phyloP scores from a whole-genome alignment of 345 rosid species.

The Euphorbia tirucalli region DNA sequence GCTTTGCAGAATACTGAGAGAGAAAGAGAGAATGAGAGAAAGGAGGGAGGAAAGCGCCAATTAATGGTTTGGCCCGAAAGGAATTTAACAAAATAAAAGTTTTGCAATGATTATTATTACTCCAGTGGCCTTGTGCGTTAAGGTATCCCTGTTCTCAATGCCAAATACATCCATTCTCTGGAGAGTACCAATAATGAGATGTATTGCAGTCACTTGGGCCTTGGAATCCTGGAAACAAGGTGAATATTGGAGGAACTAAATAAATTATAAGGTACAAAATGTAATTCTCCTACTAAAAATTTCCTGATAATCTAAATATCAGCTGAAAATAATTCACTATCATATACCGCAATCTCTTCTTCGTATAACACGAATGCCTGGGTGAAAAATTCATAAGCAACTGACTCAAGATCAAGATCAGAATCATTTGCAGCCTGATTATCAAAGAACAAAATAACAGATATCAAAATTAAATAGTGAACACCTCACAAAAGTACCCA shows the following conservation, averaged over 20 bases:
- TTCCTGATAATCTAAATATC: not conserved
- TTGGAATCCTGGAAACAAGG: constrained; percentile 65
- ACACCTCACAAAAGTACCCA: not conserved
- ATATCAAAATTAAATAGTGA: constrained; percentile 2
- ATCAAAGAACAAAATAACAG: not conserved
- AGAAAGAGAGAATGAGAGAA: too few species aligned
- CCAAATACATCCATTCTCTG: constrained; percentile 98
- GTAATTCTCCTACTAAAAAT: not conserved
- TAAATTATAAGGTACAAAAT: not conserved
- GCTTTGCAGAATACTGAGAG: constrained; percentile 91
- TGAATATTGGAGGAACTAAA: not conserved
- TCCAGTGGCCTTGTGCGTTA: constrained; percentile 96
- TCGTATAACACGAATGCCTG: constrained; percentile 88
- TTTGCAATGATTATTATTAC: constrained; percentile 35
- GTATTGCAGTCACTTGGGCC: constrained; percentile 91
- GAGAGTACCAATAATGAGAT: constrained; percentile 84
- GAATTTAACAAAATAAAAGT: not conserved
- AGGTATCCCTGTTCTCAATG: constrained; percentile 92
- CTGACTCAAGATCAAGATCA: constrained; percentile 84
- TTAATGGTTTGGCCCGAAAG: not conserved
- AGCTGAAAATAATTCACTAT: not conserved
- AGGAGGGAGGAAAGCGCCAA: not conserved
- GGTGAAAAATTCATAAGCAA: constrained; percentile 94
- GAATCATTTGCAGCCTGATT: constrained; percentile 92
- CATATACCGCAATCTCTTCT: constrained; percentile 86